These are phyloP conservation scores for Auriculariales sp. DNA, from an alignment of 768 basidiomycete species.

Conservation along the genomic window DNA sequence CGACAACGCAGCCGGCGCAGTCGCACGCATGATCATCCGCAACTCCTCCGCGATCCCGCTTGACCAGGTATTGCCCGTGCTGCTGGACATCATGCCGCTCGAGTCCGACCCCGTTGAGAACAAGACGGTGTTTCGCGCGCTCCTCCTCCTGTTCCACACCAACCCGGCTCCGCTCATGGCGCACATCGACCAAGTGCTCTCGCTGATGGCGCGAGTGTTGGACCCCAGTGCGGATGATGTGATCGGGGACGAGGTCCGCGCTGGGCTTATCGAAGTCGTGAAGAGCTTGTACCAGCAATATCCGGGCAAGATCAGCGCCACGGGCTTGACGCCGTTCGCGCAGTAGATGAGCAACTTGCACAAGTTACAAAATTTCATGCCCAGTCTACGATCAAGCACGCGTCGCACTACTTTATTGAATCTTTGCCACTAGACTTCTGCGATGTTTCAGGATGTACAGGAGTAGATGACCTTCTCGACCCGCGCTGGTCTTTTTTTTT, in stretches of 20 bases:
- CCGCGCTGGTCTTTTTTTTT: not conserved
- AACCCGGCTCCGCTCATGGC: constrained; percentile 55
- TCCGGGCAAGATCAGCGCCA: constrained; percentile 66
- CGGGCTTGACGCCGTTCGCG: constrained; percentile 40
- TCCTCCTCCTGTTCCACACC: constrained; percentile 79
- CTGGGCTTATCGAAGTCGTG: constrained; percentile 62
- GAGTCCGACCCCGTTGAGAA: constrained; percentile 86
- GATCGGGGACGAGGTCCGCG: constrained; percentile 64
- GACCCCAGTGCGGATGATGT: constrained; percentile 63
- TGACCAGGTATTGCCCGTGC: constrained; percentile 77
- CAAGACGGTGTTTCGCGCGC: constrained; percentile 70
- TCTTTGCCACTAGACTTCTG: not conserved
- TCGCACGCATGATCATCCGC: constrained; percentile 73
- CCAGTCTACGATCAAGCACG: too few relatives aligned
- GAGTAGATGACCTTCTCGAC: not conserved
- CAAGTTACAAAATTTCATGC: too few relatives aligned
- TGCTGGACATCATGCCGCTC: constrained; percentile 71
- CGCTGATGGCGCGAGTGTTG: constrained; percentile 69
- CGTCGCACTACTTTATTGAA: too few relatives aligned
- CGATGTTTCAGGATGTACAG: not conserved
- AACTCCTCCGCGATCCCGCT: constrained; percentile 71
- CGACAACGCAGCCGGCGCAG: constrained; percentile 94
- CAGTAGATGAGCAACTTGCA: too few relatives aligned
- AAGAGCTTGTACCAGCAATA: constrained; percentile 56
- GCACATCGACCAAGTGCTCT: constrained; percentile 65